Percentiles rank a stretch among this genome's conserved stretches.
phyloP scores from a whole-genome alignment of 2,329 filamentous ascomycete species.

The Elsinoe perseae region DNA sequence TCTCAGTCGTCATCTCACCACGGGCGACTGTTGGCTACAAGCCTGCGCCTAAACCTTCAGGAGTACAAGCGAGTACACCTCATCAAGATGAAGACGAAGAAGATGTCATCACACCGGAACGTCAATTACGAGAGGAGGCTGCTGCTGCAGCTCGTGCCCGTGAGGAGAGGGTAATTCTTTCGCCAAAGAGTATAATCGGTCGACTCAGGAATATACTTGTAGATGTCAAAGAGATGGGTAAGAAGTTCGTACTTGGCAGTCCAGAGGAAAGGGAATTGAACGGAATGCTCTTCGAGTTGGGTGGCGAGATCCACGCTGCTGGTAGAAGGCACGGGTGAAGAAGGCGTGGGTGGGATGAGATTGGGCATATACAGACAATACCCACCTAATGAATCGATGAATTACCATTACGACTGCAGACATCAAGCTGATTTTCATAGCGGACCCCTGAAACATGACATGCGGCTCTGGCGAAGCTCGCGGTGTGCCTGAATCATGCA shows the following conservation, averaged over 20 bases:
- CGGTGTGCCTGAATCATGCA: constrained; percentile 4
- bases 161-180: constrained; percentile 29
- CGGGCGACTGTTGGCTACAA: neutral
- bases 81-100: constrained; percentile 8
- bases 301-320: constrained; percentile 64
- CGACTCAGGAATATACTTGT: constrained; percentile 51
- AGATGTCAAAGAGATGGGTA: constrained; percentile 42
- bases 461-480: neutral
- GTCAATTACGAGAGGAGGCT: constrained; percentile 14
- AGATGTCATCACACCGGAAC: constrained; percentile 6
- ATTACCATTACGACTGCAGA: neutral
- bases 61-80: neutral
- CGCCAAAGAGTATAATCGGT: constrained; percentile 45
- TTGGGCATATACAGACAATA: too few species aligned
- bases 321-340: constrained; percentile 30
- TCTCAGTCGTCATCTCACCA: constrained; percentile 3
- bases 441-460: neutral
- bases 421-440: neutral
- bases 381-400: too few species aligned
- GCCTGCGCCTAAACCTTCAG: neutral
- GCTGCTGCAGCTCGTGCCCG: constrained; percentile 20
- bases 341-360: neutral
- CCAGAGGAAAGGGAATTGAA: constrained; percentile 64
- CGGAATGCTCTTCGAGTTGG: constrained; percentile 71
- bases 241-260: constrained; percentile 50